phyloP scores from a whole-genome alignment of 495 filamentous ascomycete genomes.

The Aspergillus haitiensis region DNA sequence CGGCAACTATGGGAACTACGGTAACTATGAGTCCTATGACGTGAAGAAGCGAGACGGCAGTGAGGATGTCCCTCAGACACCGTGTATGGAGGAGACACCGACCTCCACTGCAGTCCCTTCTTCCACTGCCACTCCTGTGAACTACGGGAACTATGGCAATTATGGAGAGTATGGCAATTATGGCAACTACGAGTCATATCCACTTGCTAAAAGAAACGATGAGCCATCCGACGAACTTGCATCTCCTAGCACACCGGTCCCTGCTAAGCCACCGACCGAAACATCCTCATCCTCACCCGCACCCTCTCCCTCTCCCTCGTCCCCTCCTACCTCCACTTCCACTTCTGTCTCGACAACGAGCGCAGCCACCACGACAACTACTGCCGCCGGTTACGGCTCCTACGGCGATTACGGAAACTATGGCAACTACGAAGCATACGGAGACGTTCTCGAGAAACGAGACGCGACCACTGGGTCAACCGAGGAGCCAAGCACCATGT shows the following conservation, averaged over 20 bases:
- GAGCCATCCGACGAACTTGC: conserved; percentile 6
- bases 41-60: not conserved
- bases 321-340: no score
- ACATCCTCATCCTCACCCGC: not conserved
- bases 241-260: not conserved
- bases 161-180: conserved; percentile 20
- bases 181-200: conserved; percentile 15
- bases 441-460: not conserved
- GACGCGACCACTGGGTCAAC: no score
- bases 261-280: not conserved
- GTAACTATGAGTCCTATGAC: conserved; percentile 19
- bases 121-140: not conserved
- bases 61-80: no score
- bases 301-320: no score
- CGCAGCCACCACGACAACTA: conserved; percentile 1
- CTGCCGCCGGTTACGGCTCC: not conserved
- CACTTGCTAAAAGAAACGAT: conserved; percentile 1
- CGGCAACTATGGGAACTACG: conserved; percentile 20
- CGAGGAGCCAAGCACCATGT: no score
- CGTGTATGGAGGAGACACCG: no score
- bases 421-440: conserved; percentile 12
- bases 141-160: conserved; percentile 12
- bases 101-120: no score
- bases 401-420: conserved; percentile 15
- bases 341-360: not conserved